Evolutionary conservation across 768 basidiomycete genomes (phyloP).

Genomic region (Russula abietina): DNA sequence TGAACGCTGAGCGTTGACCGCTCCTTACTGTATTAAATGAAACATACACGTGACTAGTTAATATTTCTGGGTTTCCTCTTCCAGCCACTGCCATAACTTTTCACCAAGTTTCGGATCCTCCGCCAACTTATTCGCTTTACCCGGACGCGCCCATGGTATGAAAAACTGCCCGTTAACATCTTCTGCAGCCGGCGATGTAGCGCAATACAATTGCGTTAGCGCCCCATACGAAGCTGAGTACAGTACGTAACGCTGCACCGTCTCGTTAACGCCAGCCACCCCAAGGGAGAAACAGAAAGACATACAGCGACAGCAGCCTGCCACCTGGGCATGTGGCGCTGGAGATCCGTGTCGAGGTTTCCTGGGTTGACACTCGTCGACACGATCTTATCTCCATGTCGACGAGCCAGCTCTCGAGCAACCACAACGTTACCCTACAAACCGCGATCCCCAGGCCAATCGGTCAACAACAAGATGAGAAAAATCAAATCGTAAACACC

Average conservation of each 20-base stretch:
- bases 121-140: conserved; percentile 19
- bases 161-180: conserved; percentile 36
- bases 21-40: neutral
- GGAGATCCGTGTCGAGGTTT: conserved; percentile 13
- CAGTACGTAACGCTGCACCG: neutral
- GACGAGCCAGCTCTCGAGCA: conserved; percentile 41
- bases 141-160: conserved; percentile 30
- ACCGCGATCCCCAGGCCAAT: neutral
- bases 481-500: conserved; percentile 8
- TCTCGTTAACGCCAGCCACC: neutral
- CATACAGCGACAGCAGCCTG: neutral
- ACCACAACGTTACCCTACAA: conserved; percentile 38
- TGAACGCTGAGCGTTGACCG: neutral
- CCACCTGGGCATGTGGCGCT: conserved; percentile 1
- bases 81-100: conserved; percentile 32
- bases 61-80: conserved; percentile 25
- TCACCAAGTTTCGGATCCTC: conserved; percentile 28
- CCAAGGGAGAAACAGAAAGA: neutral
- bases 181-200: conserved; percentile 36
- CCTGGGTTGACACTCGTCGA: conserved; percentile 41
- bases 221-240: conserved; percentile 32
- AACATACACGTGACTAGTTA: conserved; percentile 1
- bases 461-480: neutral
- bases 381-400: conserved; percentile 44
- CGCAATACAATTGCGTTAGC: conserved; percentile 42